Evolutionary conservation across 768 basidiomycete genomes (phyloP).

Genomic region (Tephrocybe sp.): DNA sequence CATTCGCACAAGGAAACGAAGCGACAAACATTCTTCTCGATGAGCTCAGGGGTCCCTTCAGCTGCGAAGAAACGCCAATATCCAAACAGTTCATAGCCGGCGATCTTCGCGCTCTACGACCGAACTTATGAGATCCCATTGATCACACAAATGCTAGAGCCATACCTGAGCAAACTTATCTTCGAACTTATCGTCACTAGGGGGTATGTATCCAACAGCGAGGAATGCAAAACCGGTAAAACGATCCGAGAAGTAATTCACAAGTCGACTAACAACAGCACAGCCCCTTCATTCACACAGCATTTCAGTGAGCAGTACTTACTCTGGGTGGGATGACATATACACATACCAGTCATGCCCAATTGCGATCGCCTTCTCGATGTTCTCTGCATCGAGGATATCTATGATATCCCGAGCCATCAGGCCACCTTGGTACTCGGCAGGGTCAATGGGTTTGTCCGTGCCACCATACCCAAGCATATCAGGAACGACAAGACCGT

Average conservation of each 20-base stretch:
- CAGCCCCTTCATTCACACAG: slow-evolving; percentile 34
- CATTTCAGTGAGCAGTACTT: neutral
- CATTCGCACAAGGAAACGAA: no score
- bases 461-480: slow-evolving; percentile 55
- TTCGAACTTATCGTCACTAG: slow-evolving; percentile 15
- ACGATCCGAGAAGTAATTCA: slow-evolving; percentile 36
- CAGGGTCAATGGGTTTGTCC: slow-evolving; percentile 39
- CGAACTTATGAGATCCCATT: neutral
- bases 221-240: slow-evolving; percentile 41
- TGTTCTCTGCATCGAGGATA: slow-evolving; percentile 36
- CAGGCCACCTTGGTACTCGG: slow-evolving; percentile 30
- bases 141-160: neutral
- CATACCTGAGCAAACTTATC: slow-evolving; percentile 4
- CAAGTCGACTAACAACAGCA: slow-evolving; percentile 31
- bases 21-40: slow-evolving; percentile 34
- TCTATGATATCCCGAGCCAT: slow-evolving; percentile 41
- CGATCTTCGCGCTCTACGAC: slow-evolving; percentile 15
- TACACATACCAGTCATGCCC: slow-evolving; percentile 43
- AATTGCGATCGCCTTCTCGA: slow-evolving; percentile 33
- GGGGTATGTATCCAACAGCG: slow-evolving; percentile 33
- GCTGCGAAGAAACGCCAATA: slow-evolving; percentile 38
- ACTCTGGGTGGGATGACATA: neutral
- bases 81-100: slow-evolving; percentile 32
- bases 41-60: slow-evolving; percentile 30
- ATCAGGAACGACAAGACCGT: slow-evolving; percentile 49